Base-by-base conservation (phyloP, 1,139 yeast genomes). In the Eremothecium cymbalariae region DNA sequence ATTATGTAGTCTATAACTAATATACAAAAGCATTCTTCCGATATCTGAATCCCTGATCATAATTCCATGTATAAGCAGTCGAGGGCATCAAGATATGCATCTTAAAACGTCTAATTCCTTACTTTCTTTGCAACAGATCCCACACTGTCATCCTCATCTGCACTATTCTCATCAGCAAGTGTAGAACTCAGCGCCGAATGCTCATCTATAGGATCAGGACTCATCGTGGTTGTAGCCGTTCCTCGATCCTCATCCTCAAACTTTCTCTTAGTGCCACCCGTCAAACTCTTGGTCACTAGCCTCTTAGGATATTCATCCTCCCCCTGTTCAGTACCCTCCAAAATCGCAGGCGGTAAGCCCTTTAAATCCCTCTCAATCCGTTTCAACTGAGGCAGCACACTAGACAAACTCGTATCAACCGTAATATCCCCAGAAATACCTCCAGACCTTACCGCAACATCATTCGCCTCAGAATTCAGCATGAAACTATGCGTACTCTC, bases 361-460 rank as follows among this genome's bases (percentile, higher is more conserved):
- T 82, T 65, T 47, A 80, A 69, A 49, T 77, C 82, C 59, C 88
- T 68, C 53, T 77, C 84, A 22, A 79, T 65, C 46, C 90, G 65
- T 49, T 65, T 68, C 47, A 80, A 64, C 62, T 79, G 90, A 40
- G 78, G 71, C 44, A 72, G 51, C 5, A 68, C 60, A 50, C 63
- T 46, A 16, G 68, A 36, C 61, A 53, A 40, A 28, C 40, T 48
- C 8, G 48, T 48, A 28, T 51, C 55, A 12, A 45, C 41, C 20
- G 38, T 43, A 2, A 37, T 19, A 5, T 29, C 33, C 17, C 31
- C 26, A n/a, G 39, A 23, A 15, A 35, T 20, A 5, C 38, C 38
- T 6, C 35, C 38, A 11, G 38, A 35, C 8, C 32, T 27, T 4
- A 35, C 25, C 4, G 32, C 19, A 1, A 31, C 28, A n/a, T 27